Base-by-base conservation (phyloP, 1,284 basidiomycete species). In the Cutaneotrichosporon sp. region DNA sequence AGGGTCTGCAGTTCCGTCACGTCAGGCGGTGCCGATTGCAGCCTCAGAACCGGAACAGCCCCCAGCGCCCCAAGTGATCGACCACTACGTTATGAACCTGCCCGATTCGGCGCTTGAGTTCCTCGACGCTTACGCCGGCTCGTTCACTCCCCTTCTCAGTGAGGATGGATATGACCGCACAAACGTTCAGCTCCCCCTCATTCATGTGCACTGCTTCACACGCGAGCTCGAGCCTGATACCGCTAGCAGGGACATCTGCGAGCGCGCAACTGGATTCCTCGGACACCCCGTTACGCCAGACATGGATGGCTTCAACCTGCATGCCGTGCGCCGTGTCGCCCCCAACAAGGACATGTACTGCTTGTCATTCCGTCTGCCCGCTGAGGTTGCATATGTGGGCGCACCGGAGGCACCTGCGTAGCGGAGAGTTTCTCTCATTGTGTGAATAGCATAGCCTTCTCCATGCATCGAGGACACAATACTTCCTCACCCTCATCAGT, bases 341-440 rank as follows among this genome's bases (percentile, higher is more conserved):
- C 96, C 96, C 3, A 90, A 85, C 76, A 98, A 98, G 77, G 88
- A 94, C 66, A 98, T 98, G 96, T 98, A 96, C 75, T 96, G 96
- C 75, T 82, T 99, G 49, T 87, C 86, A 66, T 98, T 99, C 79
- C 79, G 86, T 43, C 80, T 97, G 20, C 90, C 92, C 17, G 48
- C 58, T 12, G 63, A 77, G 54, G 75, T 78, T 4, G 75, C 76
- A 8, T 77, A 57, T 24, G 44, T 26, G 16, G 19, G 42, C n/a
- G n/a, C 29, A 9, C 19, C 7, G 51, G 19, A n/a, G n/a, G n/a
- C n/a, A n/a, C n/a, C n/a, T n/a, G n/a, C n/a, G n/a, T n/a, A n/a
- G n/a, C n/a, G n/a, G n/a, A n/a, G n/a, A n/a, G n/a, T n/a, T n/a
- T n/a, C n/a, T n/a, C n/a, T n/a, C n/a, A n/a, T n/a, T n/a, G n/a